Evolutionary conservation across 306 rosid genomes (phyloP), one percentile per base, ranked within the genome.

Genomic region (Quercus ilex): DNA sequence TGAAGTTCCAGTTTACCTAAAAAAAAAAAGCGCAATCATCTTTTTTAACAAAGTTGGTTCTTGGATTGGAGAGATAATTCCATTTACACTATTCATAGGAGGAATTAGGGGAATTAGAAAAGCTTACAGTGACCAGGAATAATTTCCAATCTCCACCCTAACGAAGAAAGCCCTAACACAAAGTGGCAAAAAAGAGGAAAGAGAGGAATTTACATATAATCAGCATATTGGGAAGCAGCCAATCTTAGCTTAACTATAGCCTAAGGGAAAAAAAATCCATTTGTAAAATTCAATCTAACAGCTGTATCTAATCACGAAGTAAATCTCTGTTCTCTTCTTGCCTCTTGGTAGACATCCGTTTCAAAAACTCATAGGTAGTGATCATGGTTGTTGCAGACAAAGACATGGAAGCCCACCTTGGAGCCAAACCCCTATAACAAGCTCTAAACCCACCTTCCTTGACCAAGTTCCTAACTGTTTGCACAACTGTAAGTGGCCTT

Each of bases 351-450:
- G 98, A 95, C 85, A 95, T 74, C 26, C 97, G 83, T 78, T 95
- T 92, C 88, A 95, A 86, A 73, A 91, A 95, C 87, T 95, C 99
- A 52, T 95, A 95, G 71, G 97, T 95, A 18, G 99, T 91, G 81
- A 95, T 91, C 99, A 95, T 95, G 70, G 96, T 90, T 41, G 99
- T 88, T 2, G 99, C 95, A 59, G 99, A 95, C 93, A 95, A 80
- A n/a, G 98, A 92, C 97, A 93, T 93, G 1, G 96, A 92, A 64
- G 89, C 97, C 98, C 98, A 95, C 82, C 99, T 90, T 9, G 99
- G 99, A 1, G 94, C 98, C 82, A 95, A 85, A 31, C 99, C 99
- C 86, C 97, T 87, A 76, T 95, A 95, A 84, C 98, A 95, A 78
- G 99, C 99, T 76, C 73, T 68, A 18, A 95, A 55, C 1, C 99